A percentile compares a stretch with the other conserved stretches of the same genome.
phyloP scores from a whole-genome alignment of 345 rosid species.

The Moringa oleifera region DNA sequence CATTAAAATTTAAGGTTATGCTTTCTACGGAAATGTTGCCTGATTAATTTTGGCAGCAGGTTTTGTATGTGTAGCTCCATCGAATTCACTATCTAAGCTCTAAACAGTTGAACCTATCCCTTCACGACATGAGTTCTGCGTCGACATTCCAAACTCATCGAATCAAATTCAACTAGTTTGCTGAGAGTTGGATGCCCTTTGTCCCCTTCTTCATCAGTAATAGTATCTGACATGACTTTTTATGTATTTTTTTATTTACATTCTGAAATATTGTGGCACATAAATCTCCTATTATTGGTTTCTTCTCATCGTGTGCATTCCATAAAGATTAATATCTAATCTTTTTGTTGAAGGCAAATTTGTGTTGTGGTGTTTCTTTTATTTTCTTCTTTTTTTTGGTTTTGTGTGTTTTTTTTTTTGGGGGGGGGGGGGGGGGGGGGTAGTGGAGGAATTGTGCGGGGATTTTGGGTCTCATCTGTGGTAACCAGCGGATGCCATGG shows the following conservation, averaged over 20 bases:
- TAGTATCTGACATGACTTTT: constrained; percentile 26
- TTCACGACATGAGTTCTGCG: constrained; percentile 47
- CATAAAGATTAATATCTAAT: constrained; percentile 12
- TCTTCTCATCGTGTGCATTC: constrained; percentile 13
- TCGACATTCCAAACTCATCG: constrained; percentile 50
- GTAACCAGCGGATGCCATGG: not conserved
- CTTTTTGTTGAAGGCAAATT: not conserved
- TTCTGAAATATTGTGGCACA: constrained; percentile 15
- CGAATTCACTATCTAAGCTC: constrained; percentile 63
- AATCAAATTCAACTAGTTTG: constrained; percentile 49
- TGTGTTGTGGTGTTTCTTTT: too few relatives aligned
- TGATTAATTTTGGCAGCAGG: constrained; percentile 72
- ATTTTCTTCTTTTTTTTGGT: too few relatives aligned
- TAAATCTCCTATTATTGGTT: not conserved
- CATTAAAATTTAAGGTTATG: constrained; percentile 11
- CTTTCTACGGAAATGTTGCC: constrained; percentile 32
- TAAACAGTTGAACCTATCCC: constrained; percentile 50
- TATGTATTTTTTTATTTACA: constrained; percentile 10
- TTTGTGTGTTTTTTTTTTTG: too few relatives aligned
- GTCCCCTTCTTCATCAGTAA: constrained; percentile 22
- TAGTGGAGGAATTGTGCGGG: too few relatives aligned
- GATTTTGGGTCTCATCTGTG: constrained; percentile 1
- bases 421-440: too few relatives aligned
- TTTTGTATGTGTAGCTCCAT: constrained; percentile 63
- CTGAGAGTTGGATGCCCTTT: constrained; percentile 36